Percentiles rank a stretch among this genome's conserved stretches.
phyloP scores from a whole-genome alignment of 805 yeast species.

The Wickerhamomyces ciferrii region DNA sequence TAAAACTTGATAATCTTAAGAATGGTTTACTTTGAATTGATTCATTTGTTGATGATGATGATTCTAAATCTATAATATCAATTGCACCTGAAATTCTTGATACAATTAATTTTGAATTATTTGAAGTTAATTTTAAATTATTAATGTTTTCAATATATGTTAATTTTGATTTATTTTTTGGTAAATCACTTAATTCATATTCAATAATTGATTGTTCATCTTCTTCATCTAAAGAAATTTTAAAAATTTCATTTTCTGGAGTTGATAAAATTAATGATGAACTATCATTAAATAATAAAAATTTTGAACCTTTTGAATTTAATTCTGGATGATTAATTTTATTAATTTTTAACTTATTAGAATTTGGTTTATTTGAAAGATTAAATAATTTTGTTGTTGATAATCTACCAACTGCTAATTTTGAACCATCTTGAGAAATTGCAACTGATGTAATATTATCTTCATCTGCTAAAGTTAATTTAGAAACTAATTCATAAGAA shows the following conservation, averaged over 20 bases:
- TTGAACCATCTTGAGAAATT: slow-evolving; percentile 58
- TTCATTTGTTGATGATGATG: too few relatives aligned
- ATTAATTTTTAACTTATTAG: slow-evolving; percentile 37
- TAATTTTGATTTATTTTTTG: slow-evolving; percentile 26
- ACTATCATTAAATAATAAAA: slow-evolving; percentile 42
- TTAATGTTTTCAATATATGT: slow-evolving; percentile 48
- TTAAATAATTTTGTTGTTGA: slow-evolving; percentile 64
- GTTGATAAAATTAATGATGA: slow-evolving; percentile 46
- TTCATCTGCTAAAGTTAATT: slow-evolving; percentile 63
- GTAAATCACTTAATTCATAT: slow-evolving; percentile 35
- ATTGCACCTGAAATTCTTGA: slow-evolving; percentile 64
- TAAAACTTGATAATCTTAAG: slow-evolving; percentile 52
- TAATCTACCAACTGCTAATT: slow-evolving; percentile 68
- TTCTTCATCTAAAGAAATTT: slow-evolving; percentile 28
- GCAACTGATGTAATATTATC: slow-evolving; percentile 72
- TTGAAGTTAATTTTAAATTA: slow-evolving; percentile 42
- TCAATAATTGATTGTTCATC: slow-evolving; percentile 30
- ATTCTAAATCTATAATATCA: slow-evolving; percentile 38
- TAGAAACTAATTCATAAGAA: slow-evolving; percentile 56
- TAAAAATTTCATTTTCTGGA: slow-evolving; percentile 55
- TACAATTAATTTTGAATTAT: slow-evolving; percentile 43
- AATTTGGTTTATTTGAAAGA: slow-evolving; percentile 35
- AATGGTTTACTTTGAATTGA: slow-evolving; percentile 33
- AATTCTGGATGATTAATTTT: slow-evolving; percentile 40
- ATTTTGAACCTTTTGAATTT: slow-evolving; percentile 49